phyloP scores from a whole-genome alignment of 2,329 filamentous ascomycete genomes.

The Penicillium sp. region DNA sequence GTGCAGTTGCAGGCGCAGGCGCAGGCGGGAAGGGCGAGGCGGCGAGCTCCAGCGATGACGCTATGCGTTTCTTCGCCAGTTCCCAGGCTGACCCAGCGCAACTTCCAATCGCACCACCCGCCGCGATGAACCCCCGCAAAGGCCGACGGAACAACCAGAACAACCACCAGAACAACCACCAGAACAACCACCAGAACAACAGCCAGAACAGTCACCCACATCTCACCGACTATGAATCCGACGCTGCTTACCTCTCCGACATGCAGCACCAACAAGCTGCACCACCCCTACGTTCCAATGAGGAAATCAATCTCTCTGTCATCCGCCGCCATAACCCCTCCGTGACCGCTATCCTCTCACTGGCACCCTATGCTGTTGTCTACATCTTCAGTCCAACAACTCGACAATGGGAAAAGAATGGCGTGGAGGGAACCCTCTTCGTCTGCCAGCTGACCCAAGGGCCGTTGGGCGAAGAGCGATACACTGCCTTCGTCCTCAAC shows the following conservation, averaged over 20 bases:
- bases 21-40: neutral
- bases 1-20: neutral
- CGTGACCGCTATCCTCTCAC: conserved; percentile 73
- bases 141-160: conserved; percentile 33
- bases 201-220: conserved; percentile 13
- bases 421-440: conserved; percentile 86
- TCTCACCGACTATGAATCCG: conserved; percentile 68
- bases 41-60: conserved; percentile 14
- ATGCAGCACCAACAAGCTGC: conserved; percentile 40
- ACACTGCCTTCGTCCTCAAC: conserved; percentile 72
- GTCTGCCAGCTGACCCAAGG: conserved; percentile 68
- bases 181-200: conserved; percentile 26
- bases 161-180: conserved; percentile 19
- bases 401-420: conserved; percentile 79
- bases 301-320: conserved; percentile 84
- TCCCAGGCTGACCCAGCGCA: no score
- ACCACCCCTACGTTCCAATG: conserved; percentile 67
- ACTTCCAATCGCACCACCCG: neutral
- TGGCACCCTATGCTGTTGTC: conserved; percentile 83
- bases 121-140: conserved; percentile 38
- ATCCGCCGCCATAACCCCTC: conserved; percentile 79
- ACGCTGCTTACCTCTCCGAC: conserved; percentile 57
- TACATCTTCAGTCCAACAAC: conserved; percentile 74
- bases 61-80: no score
- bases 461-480: conserved; percentile 51